Conservation (phyloP, 2,329 filamentous ascomycete genomes). For the Sporothrix sp. region DNA sequence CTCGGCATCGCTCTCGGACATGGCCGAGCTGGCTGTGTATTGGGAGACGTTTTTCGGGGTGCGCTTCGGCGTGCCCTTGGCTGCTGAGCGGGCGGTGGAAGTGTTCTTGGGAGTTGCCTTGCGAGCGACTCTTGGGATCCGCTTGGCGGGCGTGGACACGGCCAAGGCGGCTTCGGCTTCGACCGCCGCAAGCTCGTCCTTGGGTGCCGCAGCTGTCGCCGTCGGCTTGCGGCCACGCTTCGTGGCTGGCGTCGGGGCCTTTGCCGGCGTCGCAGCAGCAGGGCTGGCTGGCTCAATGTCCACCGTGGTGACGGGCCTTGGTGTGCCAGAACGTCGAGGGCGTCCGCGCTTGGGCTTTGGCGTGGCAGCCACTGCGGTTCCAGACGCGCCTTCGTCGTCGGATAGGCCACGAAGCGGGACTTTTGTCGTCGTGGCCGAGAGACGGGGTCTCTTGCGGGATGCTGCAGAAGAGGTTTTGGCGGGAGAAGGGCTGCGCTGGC, state of each 20-base stretch:
- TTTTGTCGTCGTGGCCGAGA: slow-evolving; percentile 6
- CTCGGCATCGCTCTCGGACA: slow-evolving; percentile 8
- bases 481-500: slow-evolving; percentile 7
- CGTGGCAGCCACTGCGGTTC: slow-evolving; percentile 23
- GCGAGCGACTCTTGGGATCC: not conserved
- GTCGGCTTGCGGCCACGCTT: too few species aligned
- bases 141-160: slow-evolving; percentile 1
- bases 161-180: not conserved
- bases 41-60: not conserved
- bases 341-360: slow-evolving; percentile 20
- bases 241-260: slow-evolving; percentile 4
- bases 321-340: slow-evolving; percentile 43
- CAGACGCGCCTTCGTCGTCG: slow-evolving; percentile 31
- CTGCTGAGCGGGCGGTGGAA: not conserved
- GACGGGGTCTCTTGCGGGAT: not conserved
- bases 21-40: not conserved
- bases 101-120: not conserved
- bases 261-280: not conserved
- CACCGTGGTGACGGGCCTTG: slow-evolving; percentile 35
- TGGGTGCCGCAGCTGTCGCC: slow-evolving; percentile 21
- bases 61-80: not conserved
- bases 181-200: slow-evolving; percentile 18
- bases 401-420: slow-evolving; percentile 39
- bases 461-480: slow-evolving; percentile 23
- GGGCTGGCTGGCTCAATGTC: not conserved